phyloP scores from a whole-genome alignment of 2,329 filamentous ascomycete species.

The Coleophoma cylindrospora region DNA sequence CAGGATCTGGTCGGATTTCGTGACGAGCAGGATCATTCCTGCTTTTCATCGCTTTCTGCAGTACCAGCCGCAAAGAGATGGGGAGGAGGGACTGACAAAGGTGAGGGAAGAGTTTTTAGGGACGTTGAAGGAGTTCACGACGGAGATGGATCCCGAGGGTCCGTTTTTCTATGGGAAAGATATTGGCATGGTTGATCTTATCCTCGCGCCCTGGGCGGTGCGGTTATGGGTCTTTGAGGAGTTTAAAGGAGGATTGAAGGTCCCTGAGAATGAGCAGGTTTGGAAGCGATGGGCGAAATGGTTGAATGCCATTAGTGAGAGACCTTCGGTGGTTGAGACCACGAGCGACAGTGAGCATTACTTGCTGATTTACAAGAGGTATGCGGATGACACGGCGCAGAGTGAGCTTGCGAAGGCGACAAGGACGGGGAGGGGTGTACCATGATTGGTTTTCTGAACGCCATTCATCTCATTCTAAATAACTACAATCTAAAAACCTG shows the following conservation, averaged over 20 bases:
- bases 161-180: constrained; percentile 64
- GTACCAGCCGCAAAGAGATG: constrained; percentile 44
- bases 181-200: constrained; percentile 65
- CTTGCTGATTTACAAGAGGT: constrained; percentile 61
- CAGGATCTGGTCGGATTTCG: constrained; percentile 71
- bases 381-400: constrained; percentile 60
- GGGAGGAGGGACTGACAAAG: constrained; percentile 38
- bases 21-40: constrained; percentile 62
- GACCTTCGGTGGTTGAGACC: constrained; percentile 62
- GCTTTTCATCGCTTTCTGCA: constrained; percentile 60
- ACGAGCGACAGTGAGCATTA: constrained; percentile 65
- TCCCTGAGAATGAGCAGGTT: constrained; percentile 35
- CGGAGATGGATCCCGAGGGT: constrained; percentile 54
- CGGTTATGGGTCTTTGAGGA: constrained; percentile 70
- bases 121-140: constrained; percentile 53
- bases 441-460: constrained; percentile 32
- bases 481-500: no score
- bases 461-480: no score
- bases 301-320: constrained; percentile 51
- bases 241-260: constrained; percentile 57
- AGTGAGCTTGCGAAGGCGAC: constrained; percentile 58
- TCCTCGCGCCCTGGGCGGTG: constrained; percentile 68
- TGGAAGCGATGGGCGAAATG: constrained; percentile 55
- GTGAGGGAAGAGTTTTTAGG: constrained; percentile 53
- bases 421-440: constrained; percentile 56